Base-by-base conservation (phyloP, 2,329 filamentous ascomycete genomes). In the Microsporum ferrugineum region DNA sequence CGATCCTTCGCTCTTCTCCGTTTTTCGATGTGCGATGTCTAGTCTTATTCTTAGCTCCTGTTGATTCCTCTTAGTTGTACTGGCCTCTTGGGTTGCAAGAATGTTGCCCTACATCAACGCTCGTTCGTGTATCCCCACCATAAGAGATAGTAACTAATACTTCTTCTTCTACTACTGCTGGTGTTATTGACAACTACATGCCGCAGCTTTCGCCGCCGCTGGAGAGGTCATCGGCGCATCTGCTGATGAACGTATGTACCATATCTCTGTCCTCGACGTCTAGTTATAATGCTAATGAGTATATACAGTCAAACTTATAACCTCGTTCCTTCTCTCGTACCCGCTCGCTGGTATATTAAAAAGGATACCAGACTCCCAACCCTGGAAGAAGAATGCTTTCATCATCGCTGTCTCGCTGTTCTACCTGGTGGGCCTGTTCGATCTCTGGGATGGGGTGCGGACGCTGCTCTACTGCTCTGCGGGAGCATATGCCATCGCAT, bases 341-440 rank as follows among this genome's bases (percentile, higher is more conserved):
- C 94, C 94, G 1, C 81, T 99, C 60, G 90, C 94, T 56, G 94
- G 82, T 29, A 73, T 95, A 31, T 81, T 99, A 6, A 99, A 99
- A 75, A 84, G 94, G 59, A 82, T 99, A 23, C 92, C 94, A 36
- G 94, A 99, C 76, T 77, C 83, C 57, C 85, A 87, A 59, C 92
- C 92, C 60, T 85, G 85, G 68, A 82, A 84, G 68, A 97, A 97
- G 77, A 97, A 97, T 73, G 71, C 86, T 14, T 97, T 96, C 75
- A 89, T 88, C 64, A 87, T 97, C 65, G 77, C 79, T 33, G 84
- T 90, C 14, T 88, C 88, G 2, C 72, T 94, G 29, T 97, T 99
- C 78, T 97, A 96, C 73, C 82, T 99, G 5, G 81, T 99, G 61
- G 94, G 94, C 34, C 82, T 99, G 2, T 99, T 95, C 75, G 88